Percentiles rank a stretch among this genome's conserved stretches.
Evolutionary conservation across 192 early-diverging fungal species (phyloP).

Genomic region (Coemansia sp.): DNA sequence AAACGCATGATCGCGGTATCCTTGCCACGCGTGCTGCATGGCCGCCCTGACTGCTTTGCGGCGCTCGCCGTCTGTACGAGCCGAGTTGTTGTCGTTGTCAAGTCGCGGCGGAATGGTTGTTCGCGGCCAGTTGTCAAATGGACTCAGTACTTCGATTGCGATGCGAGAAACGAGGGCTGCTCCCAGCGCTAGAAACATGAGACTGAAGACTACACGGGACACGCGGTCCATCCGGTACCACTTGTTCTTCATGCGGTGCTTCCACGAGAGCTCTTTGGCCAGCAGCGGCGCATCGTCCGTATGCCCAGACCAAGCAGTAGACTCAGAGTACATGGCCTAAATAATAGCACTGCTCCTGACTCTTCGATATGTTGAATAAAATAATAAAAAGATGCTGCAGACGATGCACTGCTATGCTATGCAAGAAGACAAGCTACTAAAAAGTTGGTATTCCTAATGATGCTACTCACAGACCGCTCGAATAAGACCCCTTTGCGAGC

Average conservation of each 20-base stretch:
- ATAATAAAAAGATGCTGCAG: neutral
- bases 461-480: no score
- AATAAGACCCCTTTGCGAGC: neutral
- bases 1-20: slow-evolving; percentile 48
- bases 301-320: slow-evolving; percentile 21
- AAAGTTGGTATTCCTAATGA: neutral
- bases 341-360: neutral
- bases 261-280: slow-evolving; percentile 10
- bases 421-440: neutral
- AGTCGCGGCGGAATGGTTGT: slow-evolving; percentile 29
- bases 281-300: slow-evolving; percentile 32
- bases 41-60: slow-evolving; percentile 36
- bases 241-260: slow-evolving; percentile 15
- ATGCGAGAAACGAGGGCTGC: slow-evolving; percentile 21
- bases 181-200: slow-evolving; percentile 23
- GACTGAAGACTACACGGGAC: slow-evolving; percentile 16
- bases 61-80: slow-evolving; percentile 29
- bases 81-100: slow-evolving; percentile 22
- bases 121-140: slow-evolving; percentile 32
- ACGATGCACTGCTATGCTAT: neutral
- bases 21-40: slow-evolving; percentile 53
- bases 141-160: slow-evolving; percentile 27
- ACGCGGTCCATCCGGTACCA: slow-evolving; percentile 49
- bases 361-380: neutral
- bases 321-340: slow-evolving; percentile 22